Base-by-base conservation (phyloP, 108 stramenopile genomes). In the Chaetoceros tenuissimus region DNA sequence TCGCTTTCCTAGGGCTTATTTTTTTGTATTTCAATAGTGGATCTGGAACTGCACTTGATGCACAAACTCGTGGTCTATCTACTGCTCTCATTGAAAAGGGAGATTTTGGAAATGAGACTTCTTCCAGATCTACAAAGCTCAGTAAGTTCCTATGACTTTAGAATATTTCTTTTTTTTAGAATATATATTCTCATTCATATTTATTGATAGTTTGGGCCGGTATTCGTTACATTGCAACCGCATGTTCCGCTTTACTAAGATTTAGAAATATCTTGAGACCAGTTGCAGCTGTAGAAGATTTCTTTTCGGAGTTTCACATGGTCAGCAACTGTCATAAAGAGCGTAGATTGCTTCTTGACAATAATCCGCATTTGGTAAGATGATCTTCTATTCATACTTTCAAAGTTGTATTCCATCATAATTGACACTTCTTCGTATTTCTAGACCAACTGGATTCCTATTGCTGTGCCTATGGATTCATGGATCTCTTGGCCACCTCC, bases 181-280 rank as follows among this genome's bases (percentile, higher is more conserved):
- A n/a, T n/a, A n/a, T n/a, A n/a, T n/a, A n/a, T n/a, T n/a, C n/a
- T n/a, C n/a, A n/a, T n/a, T n/a, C n/a, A n/a, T n/a, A n/a, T n/a
- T n/a, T n/a, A n/a, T n/a, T n/a, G n/a, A n/a, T n/a, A 0, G 77
- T 88, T 47, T 84, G 84, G 79, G 86, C 83, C 17, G 86, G 86
- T 16, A 85, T 88, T 48, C 74, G 72, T 28, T 75, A 78, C 51
- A 25, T 80, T 0, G 76, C 83, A 2, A 71, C 79, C 28, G 60
- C 74, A 17, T 58, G 74, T 8, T 70, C 79, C 20, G 40, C 62
- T 1, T 57, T 84, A 13, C 31, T 84, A 0, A 44, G 55, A 10
- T 29, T 45, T 45, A 57, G 75, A 46, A 44, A 57, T 18, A 16
- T 84, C 5, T 57, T 68, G 2, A 25, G 31, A n/a, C 83, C 83